phyloP scores from a whole-genome alignment of 1,284 basidiomycete genomes.

The Blastosporella zonata region DNA sequence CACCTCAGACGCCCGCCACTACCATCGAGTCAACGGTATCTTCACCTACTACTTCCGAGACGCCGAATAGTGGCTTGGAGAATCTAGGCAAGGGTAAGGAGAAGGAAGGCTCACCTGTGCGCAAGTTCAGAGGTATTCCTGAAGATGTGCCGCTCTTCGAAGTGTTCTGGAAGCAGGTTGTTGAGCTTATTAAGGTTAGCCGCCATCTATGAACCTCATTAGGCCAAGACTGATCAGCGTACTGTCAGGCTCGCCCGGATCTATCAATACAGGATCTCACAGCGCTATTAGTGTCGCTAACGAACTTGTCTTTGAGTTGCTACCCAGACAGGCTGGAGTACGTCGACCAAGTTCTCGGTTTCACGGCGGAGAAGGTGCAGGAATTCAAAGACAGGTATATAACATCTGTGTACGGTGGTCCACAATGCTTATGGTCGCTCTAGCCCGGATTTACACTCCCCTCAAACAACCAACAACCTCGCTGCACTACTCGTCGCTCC shows the following conservation, averaged over 20 bases:
- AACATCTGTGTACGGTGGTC: conserved; percentile 18
- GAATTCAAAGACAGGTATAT: conserved; percentile 75
- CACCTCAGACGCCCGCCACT: conserved; percentile 30
- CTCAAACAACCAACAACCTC: conserved; percentile 85
- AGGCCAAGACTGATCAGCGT: conserved; percentile 10
- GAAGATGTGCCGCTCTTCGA: conserved; percentile 92
- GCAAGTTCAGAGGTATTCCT: conserved; percentile 90
- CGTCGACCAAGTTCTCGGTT: conserved; percentile 89
- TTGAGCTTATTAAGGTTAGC: conserved; percentile 88
- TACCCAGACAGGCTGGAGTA: conserved; percentile 95
- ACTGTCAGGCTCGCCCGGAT: conserved; percentile 82
- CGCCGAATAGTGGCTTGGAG: conserved; percentile 22
- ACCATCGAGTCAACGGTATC: conserved; percentile 27
- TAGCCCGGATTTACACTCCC: conserved; percentile 84
- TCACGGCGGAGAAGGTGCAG: conserved; percentile 81
- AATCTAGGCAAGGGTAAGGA: conserved; percentile 54
- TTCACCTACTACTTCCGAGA: conserved; percentile 15
- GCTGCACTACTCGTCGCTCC: conserved; percentile 86
- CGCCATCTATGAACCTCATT: not conserved
- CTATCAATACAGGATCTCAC: conserved; percentile 94
- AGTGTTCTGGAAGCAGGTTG: conserved; percentile 98
- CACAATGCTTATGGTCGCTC: conserved; percentile 19
- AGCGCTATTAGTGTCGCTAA: conserved; percentile 88
- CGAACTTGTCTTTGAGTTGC: conserved; percentile 90
- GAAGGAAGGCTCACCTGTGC: conserved; percentile 47